Evolutionary conservation across 2,329 filamentous ascomycete species (phyloP).

Genomic region (Furcasterigmium sp.): DNA sequence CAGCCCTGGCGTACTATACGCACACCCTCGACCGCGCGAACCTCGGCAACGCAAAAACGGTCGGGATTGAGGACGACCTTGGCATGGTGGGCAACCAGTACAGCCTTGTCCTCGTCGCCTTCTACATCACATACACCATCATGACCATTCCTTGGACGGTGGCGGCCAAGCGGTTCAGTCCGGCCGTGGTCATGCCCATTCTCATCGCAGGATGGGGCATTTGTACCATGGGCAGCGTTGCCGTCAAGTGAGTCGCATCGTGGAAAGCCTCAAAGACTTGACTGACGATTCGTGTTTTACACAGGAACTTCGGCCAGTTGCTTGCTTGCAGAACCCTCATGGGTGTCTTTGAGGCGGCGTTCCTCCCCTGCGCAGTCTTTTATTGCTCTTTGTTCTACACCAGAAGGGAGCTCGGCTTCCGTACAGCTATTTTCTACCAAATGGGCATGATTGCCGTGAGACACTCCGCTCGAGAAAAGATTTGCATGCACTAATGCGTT

Average conservation of each 20-base stretch:
- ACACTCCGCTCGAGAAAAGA: too few relatives aligned
- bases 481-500: too few relatives aligned
- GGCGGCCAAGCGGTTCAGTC: constrained; percentile 17
- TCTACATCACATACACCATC: constrained; percentile 23
- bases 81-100: constrained; percentile 7
- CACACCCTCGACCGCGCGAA: constrained; percentile 5
- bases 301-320: constrained; percentile 41
- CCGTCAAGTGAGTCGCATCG: background rate
- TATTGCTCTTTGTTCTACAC: constrained; percentile 48
- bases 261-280: too few relatives aligned
- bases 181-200: constrained; percentile 18
- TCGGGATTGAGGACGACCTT: constrained; percentile 4
- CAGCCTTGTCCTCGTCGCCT: constrained; percentile 23
- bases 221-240: constrained; percentile 16
- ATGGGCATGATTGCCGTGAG: background rate
- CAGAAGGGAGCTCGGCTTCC: constrained; percentile 36
- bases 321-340: constrained; percentile 44
- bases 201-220: constrained; percentile 19
- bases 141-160: constrained; percentile 19
- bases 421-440: constrained; percentile 14
- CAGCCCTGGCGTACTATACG: constrained; percentile 2
- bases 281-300: too few relatives aligned
- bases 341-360: constrained; percentile 44
- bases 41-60: constrained; percentile 3
- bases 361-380: constrained; percentile 49